Evolutionary conservation across 73 alveolate species (phyloP), one percentile per base, ranked within the genome.

Genomic region (Paramecium octaurelia): DNA sequence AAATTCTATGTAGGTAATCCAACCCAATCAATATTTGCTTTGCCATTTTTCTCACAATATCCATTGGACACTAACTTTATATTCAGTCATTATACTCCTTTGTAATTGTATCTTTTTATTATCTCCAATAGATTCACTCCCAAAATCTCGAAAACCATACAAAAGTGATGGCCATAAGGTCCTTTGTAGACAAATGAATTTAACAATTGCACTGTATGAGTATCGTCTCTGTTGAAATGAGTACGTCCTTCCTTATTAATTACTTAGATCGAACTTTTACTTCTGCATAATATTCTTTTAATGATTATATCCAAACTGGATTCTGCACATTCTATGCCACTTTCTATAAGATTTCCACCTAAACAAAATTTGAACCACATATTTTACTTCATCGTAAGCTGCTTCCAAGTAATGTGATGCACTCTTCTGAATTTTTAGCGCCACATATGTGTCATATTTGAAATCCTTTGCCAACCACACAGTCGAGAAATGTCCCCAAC

Each of bases 401-500:
- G 99, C 99, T 86, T 96, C 99, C 23, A 98, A 90, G 91, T 98
- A 99, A 87, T 98, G 99, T 36, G 97, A 97, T 10, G 99, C 99
- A 92, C 99, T 96, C 95, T 98, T 98, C 92, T 99, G 98, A 48
- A 99, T 97, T 96, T 99, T 98, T 92, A 96, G 86, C 11, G 99
- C 99, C 1, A 96, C 99, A 92, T 95, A 96, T 73, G 96, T 95
- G 36, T 96, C 97, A 86, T 96, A 95, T 80, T 97, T 94, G 35
- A 85, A 85, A 86, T 98, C 99, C 85, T 95, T 97, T 31, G 99
- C 98, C 27, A 98, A 98, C 99, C 99, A 98, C 16, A 98, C 99
- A 6, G 99, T 98, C 36, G 99, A 97, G 93, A 98, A 98, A 95
- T 98, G 99, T n/a, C 99, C 99, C 99, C 99, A 98, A 6, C 99